A percentile compares a stretch with the other conserved stretches of the same genome.
Evolutionary conservation across 2,329 filamentous ascomycete species (phyloP).

Genomic region (Orbilia javanica): DNA sequence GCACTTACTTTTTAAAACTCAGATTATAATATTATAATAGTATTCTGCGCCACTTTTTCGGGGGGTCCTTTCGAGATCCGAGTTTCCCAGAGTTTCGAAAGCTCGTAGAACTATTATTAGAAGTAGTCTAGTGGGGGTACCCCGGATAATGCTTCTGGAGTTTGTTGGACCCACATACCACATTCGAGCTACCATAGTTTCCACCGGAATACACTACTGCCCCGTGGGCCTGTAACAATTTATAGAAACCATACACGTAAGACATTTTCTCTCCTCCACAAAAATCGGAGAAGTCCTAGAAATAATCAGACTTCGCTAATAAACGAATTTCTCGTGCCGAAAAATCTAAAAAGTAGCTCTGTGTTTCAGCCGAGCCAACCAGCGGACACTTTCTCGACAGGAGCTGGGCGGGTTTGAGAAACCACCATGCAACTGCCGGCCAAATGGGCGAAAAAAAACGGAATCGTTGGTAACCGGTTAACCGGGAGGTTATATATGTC

Average conservation of each 20-base stretch:
- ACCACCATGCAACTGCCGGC: neutral
- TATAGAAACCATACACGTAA: neutral
- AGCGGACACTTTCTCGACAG: neutral
- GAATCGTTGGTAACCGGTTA: constrained; percentile 10
- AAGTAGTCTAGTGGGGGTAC: neutral
- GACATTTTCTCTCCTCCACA: neutral
- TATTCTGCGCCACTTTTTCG: neutral
- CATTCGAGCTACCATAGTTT: neutral
- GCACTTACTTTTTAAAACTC: constrained; percentile 2
- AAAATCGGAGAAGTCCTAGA: neutral
- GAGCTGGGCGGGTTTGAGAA: neutral
- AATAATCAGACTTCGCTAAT: neutral
- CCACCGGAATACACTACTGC: neutral
- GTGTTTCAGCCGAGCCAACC: neutral
- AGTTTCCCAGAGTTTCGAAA: constrained; percentile 7
- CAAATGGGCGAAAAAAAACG: neutral
- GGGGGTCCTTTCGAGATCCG: neutral
- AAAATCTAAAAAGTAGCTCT: neutral
- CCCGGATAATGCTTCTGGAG: neutral
- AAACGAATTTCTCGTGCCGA: constrained; percentile 22
- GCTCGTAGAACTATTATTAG: constrained; percentile 2
- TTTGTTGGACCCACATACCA: constrained; percentile 6
- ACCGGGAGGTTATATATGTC: too few relatives aligned
- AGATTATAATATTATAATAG: neutral
- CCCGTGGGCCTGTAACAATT: constrained; percentile 12